A percentile compares a stretch with the other conserved stretches of the same genome.
Conservation (phyloP, 176 grass and related monocot species). For the Musa troglodytarum region DNA sequence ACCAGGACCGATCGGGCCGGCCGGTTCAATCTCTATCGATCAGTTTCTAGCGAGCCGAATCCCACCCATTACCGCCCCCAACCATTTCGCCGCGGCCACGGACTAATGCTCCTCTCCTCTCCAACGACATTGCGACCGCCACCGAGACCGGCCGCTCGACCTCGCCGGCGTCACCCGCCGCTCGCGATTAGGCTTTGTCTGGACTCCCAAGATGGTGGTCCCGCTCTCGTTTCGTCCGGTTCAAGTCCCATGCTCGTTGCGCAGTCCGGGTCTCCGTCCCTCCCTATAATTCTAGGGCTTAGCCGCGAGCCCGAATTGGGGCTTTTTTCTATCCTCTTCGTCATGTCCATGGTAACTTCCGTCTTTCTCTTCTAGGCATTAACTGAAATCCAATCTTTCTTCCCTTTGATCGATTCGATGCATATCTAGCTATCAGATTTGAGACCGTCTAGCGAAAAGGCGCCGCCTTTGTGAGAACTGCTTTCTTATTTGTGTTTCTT, state of each 20-base stretch:
- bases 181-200: not conserved
- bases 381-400: not conserved
- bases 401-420: not conserved
- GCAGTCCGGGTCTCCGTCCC: not conserved
- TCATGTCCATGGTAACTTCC: not conserved
- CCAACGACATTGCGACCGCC: not conserved
- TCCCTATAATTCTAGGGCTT: not conserved
- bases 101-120: slow-evolving; percentile 1
- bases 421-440: not conserved
- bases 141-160: not conserved
- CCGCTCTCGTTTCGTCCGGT: not conserved
- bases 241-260: not conserved
- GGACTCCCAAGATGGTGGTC: not conserved
- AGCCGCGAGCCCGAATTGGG: slow-evolving; percentile 10
- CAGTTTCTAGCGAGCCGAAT: no score
- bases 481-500: not conserved
- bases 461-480: not conserved
- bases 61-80: no score
- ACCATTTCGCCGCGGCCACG: no score
- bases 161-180: not conserved
- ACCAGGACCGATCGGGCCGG: no score
- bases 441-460: not conserved
- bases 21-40: no score
- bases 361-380: not conserved
- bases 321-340: slow-evolving; percentile 9